Conservation (phyloP, 2,329 filamentous ascomycete species). For the Whalleya microplaca region DNA sequence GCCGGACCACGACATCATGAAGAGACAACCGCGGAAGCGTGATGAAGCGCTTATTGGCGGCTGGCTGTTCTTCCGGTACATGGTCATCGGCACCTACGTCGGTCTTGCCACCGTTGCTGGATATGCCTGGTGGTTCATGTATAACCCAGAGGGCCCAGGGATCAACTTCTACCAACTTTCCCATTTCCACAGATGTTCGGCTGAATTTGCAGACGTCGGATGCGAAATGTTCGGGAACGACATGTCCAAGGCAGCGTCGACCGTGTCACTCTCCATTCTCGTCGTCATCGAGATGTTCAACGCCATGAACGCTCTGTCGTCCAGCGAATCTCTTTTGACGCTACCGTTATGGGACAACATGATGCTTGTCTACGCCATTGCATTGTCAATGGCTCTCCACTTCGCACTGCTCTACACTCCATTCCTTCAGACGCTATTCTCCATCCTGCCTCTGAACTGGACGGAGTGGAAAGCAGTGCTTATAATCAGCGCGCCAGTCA, state of each 20-base stretch:
- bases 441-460: conserved; percentile 84
- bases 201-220: conserved; percentile 84
- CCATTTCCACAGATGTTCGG: conserved; percentile 91
- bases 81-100: conserved; percentile 95
- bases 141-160: conserved; percentile 85
- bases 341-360: conserved; percentile 98
- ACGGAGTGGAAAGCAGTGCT: conserved; percentile 92
- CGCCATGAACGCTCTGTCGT: conserved; percentile 96
- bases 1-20: conserved; percentile 98
- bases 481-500: conserved; percentile 85
- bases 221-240: conserved; percentile 90
- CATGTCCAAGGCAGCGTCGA: conserved; percentile 87
- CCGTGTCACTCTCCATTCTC: conserved; percentile 86
- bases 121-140: conserved; percentile 99
- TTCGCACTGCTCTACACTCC: conserved; percentile 93
- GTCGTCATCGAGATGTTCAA: conserved; percentile 99
- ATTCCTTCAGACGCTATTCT: conserved; percentile 85
- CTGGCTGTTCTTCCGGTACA: conserved; percentile 97
- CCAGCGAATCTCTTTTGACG: conserved; percentile 90
- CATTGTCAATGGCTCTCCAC: conserved; percentile 90
- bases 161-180: conserved; percentile 88
- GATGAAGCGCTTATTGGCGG: conserved; percentile 91
- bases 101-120: conserved; percentile 93
- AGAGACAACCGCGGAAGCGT: conserved; percentile 83
- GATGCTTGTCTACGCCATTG: conserved; percentile 95